These are phyloP conservation scores for Brachypodium distachyon DNA, from an alignment of 202 grass and related monocot species.

Conservation along the genomic window DNA sequence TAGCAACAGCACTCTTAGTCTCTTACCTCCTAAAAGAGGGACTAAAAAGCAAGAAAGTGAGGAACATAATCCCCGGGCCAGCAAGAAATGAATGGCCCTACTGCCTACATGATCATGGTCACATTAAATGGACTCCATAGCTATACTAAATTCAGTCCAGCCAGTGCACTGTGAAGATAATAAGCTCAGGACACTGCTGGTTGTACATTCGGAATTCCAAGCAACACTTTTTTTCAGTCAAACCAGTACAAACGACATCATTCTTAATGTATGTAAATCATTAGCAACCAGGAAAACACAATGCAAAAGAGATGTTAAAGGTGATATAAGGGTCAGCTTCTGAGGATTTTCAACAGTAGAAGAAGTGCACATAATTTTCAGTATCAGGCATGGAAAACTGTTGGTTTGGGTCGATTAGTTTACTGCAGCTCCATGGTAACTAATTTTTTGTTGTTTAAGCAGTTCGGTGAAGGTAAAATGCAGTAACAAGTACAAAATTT, in stretches of 20 bases:
- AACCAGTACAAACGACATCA: background rate
- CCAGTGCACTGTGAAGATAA: slow-evolving; percentile 2
- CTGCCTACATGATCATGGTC: slow-evolving; percentile 16
- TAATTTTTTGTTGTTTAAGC: background rate
- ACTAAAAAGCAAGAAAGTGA: slow-evolving; percentile 16
- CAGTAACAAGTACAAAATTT: slow-evolving; percentile 7
- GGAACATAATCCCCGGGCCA: slow-evolving; percentile 25
- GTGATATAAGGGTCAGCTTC: background rate
- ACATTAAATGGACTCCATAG: slow-evolving; percentile 10
- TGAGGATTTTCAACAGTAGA: slow-evolving; percentile 6
- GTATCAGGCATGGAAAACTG: background rate
- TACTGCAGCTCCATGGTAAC: background rate
- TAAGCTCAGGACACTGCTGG: background rate
- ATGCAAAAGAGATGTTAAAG: background rate
- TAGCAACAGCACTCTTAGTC: slow-evolving; percentile 18
- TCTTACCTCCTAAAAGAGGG: slow-evolving; percentile 13
- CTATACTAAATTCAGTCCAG: slow-evolving; percentile 23
- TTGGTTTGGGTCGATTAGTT: background rate
- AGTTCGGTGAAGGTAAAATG: background rate
- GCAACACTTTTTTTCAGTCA: background rate
- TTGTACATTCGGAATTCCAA: background rate
- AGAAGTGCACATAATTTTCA: background rate
- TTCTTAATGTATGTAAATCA: background rate
- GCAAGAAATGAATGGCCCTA: slow-evolving; percentile 25
- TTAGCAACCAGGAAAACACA: background rate